Evolutionary conservation across 768 basidiomycete species (phyloP).

Genomic region (Termitomyces bulborhizus): DNA sequence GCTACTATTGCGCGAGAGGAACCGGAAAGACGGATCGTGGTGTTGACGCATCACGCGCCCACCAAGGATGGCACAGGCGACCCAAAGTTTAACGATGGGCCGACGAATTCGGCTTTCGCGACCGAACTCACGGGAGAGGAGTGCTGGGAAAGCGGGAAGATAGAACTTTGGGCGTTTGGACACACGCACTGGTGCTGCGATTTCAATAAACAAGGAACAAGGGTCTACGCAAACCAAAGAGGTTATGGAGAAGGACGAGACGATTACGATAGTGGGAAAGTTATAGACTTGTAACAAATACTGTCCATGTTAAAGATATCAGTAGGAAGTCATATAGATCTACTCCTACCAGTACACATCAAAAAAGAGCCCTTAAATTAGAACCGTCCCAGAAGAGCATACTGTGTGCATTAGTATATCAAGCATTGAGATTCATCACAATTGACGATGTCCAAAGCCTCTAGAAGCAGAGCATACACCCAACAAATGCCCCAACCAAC

Average conservation of each 20-base stretch:
- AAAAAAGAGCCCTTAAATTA: not conserved
- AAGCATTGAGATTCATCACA: not conserved
- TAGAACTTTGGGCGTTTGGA: conserved; percentile 33
- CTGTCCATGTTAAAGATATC: not conserved
- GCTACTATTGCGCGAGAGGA: conserved; percentile 19
- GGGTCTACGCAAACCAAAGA: conserved; percentile 31
- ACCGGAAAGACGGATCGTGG: conserved; percentile 22
- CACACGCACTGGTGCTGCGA: conserved; percentile 36
- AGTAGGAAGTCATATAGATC: too few relatives aligned
- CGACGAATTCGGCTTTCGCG: conserved; percentile 22
- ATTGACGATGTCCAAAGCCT: not conserved
- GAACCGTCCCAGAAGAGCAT: not conserved
- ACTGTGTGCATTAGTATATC: not conserved
- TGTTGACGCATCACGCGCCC: conserved; percentile 37
- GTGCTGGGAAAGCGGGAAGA: conserved; percentile 20
- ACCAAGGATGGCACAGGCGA: conserved; percentile 26
- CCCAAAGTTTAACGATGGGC: conserved; percentile 21
- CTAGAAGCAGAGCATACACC: not conserved
- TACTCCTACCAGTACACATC: not conserved
- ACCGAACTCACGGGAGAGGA: conserved; percentile 22
- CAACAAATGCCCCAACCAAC: not conserved
- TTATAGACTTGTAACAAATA: not conserved
- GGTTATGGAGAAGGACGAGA: conserved; percentile 14
- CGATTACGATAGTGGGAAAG: not conserved
- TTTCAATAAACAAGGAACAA: conserved; percentile 23